These are phyloP conservation scores for Chlorella sp. DNA, from an alignment of 139 green algal species.

Conservation along the genomic window DNA sequence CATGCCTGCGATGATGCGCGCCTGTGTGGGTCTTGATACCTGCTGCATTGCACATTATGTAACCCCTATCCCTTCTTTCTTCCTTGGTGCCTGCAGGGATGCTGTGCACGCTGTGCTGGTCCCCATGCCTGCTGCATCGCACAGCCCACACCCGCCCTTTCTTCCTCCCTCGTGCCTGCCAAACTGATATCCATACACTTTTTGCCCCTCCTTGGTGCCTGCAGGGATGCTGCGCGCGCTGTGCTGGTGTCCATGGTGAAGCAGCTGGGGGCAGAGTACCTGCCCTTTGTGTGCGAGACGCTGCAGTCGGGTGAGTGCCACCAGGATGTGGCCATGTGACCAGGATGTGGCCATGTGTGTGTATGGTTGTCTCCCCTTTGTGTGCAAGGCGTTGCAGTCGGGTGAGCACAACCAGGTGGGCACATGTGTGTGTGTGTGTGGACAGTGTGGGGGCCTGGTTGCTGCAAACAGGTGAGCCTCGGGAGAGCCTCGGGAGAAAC, in stretches of 20 bases:
- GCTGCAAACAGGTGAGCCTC: too few relatives aligned
- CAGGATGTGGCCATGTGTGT: too few relatives aligned
- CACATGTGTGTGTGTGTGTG: too few relatives aligned
- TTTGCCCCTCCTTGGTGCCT: too few relatives aligned
- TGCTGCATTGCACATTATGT: too few relatives aligned
- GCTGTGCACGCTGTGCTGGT: conserved; percentile 79
- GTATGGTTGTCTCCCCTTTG: too few relatives aligned
- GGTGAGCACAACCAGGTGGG: too few relatives aligned
- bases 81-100: conserved; percentile 58
- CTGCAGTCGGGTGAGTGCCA: conserved; percentile 46
- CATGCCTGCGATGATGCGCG: too few relatives aligned
- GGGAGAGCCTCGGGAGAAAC: too few relatives aligned
- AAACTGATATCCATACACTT: background rate
- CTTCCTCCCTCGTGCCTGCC: background rate
- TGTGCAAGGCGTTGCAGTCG: too few relatives aligned
- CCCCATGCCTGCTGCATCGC: conserved; percentile 43
- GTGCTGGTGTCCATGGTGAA: conserved; percentile 77
- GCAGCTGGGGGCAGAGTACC: conserved; percentile 81
- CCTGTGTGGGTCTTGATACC: too few relatives aligned
- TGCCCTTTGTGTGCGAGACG: conserved; percentile 61
- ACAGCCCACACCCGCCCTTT: background rate
- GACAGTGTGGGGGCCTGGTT: too few relatives aligned
- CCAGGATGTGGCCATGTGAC: background rate
- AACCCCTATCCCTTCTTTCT: background rate
- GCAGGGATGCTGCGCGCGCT: conserved; percentile 77